Evolutionary conservation across 1,284 basidiomycete species (phyloP).

Genomic region (Vanrija pseudolonga): DNA sequence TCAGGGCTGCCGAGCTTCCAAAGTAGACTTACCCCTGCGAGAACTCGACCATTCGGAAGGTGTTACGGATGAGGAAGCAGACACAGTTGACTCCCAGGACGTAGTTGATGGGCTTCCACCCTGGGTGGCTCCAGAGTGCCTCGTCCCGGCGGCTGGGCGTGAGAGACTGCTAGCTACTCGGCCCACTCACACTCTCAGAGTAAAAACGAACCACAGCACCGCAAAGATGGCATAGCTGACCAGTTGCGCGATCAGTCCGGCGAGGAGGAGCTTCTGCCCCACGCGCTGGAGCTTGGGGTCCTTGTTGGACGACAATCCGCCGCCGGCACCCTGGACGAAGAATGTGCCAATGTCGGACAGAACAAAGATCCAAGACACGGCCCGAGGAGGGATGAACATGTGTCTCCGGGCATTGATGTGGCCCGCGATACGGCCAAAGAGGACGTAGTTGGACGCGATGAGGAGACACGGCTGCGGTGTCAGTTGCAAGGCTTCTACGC

Average conservation of each 20-base stretch:
- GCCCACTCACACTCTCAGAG: slow-evolving; percentile 53
- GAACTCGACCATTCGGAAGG: slow-evolving; percentile 64
- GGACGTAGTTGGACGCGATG: slow-evolving; percentile 66
- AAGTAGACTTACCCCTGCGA: slow-evolving; percentile 57
- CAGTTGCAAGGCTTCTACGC: too few species aligned
- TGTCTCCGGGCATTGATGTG: slow-evolving; percentile 55
- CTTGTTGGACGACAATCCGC: slow-evolving; percentile 40
- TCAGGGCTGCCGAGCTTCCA: neutral
- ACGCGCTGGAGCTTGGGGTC: slow-evolving; percentile 35
- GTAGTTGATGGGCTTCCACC: slow-evolving; percentile 60
- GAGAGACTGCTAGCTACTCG: neutral
- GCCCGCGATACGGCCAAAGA: slow-evolving; percentile 62
- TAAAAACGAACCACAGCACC: slow-evolving; percentile 58
- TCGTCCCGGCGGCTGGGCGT: slow-evolving; percentile 4
- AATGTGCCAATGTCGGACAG: slow-evolving; percentile 61
- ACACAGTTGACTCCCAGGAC: slow-evolving; percentile 59
- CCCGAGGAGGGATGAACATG: slow-evolving; percentile 28
- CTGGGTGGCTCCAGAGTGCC: slow-evolving; percentile 20
- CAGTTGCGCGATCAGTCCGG: slow-evolving; percentile 62
- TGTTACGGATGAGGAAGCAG: slow-evolving; percentile 54
- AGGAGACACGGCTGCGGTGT: slow-evolving; percentile 61
- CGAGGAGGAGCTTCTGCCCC: slow-evolving; percentile 56
- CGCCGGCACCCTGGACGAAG: slow-evolving; percentile 58
- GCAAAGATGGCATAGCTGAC: slow-evolving; percentile 62
- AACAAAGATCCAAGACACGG: slow-evolving; percentile 34